These are phyloP conservation scores for Termitomyces heimii DNA, from an alignment of 768 basidiomycete species.

Conservation along the genomic window DNA sequence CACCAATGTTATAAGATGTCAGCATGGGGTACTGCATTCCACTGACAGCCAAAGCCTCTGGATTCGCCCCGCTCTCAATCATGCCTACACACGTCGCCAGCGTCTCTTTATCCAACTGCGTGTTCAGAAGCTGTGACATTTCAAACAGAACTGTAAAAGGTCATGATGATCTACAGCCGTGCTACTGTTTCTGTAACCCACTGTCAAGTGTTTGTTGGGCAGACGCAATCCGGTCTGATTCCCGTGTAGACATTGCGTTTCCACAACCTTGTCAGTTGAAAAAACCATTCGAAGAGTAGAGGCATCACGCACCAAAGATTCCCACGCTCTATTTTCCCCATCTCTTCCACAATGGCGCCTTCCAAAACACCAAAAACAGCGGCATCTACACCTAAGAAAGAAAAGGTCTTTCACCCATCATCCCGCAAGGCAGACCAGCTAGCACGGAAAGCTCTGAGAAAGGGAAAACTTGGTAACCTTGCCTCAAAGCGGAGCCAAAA, in stretches of 20 bases:
- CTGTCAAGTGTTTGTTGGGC: slow-evolving; percentile 71
- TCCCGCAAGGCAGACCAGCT: slow-evolving; percentile 82
- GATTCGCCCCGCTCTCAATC: slow-evolving; percentile 91
- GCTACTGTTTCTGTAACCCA: slow-evolving; percentile 26
- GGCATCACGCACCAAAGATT: not conserved
- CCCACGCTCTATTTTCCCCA: slow-evolving; percentile 10
- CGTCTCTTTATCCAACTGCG: slow-evolving; percentile 83
- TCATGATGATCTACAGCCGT: not conserved
- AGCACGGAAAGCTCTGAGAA: slow-evolving; percentile 59
- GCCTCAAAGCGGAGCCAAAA: slow-evolving; percentile 53
- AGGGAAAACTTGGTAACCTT: slow-evolving; percentile 56
- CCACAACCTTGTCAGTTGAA: too few relatives aligned
- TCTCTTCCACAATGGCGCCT: slow-evolving; percentile 28
- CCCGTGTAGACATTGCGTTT: slow-evolving; percentile 38
- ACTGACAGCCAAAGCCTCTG: slow-evolving; percentile 81
- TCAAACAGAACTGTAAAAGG: slow-evolving; percentile 64
- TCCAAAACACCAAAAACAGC: slow-evolving; percentile 32
- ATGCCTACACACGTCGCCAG: slow-evolving; percentile 88
- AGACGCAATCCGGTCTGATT: slow-evolving; percentile 53
- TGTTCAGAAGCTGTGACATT: slow-evolving; percentile 84
- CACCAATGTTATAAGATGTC: slow-evolving; percentile 2
- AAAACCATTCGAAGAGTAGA: not conserved
- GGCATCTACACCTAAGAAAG: slow-evolving; percentile 42
- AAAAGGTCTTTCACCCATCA: slow-evolving; percentile 78
- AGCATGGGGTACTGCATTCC: not conserved